Percentiles rank a stretch among this genome's conserved stretches.
phyloP scores from a whole-genome alignment of 306 rosid species.

The Corylus heterophylla region DNA sequence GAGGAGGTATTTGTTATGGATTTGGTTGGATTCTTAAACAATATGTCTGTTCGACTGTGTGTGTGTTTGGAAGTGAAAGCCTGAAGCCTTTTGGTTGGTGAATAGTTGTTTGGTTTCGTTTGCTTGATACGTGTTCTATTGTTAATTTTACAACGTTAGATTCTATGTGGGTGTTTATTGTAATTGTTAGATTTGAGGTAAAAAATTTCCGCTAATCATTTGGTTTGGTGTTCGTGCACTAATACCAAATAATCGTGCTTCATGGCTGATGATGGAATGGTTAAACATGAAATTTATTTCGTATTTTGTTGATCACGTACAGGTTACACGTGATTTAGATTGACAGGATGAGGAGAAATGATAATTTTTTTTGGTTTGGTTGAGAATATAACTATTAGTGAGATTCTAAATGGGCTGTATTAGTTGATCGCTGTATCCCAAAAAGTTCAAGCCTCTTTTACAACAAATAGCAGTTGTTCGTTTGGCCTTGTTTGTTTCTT shows the following conservation, averaged over 20 bases:
- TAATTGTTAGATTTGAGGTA: not conserved
- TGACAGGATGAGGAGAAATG: too few species aligned
- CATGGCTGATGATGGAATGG: not conserved
- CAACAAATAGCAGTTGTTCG: not conserved
- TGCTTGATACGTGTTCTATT: too few species aligned
- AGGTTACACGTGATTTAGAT: not conserved
- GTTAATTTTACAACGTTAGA: not conserved
- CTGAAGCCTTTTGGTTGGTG: not conserved
- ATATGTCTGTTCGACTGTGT: too few species aligned
- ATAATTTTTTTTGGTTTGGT: not conserved
- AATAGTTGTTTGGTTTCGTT: not conserved
- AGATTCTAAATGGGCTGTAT: not conserved
- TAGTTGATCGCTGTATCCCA: not conserved
- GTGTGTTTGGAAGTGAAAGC: not conserved
- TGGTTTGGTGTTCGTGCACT: not conserved
- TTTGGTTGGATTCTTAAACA: not conserved
- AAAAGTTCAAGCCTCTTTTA: too few species aligned
- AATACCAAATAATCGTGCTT: too few species aligned
- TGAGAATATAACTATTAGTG: not conserved
- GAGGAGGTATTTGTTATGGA: conserved; percentile 63
- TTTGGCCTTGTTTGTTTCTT: not conserved
- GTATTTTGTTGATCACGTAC: not conserved
- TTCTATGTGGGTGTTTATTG: too few species aligned
- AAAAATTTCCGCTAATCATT: not conserved
- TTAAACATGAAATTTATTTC: not conserved